phyloP scores from a whole-genome alignment of 139 green algal genomes.

The Coelastrella sp. region DNA sequence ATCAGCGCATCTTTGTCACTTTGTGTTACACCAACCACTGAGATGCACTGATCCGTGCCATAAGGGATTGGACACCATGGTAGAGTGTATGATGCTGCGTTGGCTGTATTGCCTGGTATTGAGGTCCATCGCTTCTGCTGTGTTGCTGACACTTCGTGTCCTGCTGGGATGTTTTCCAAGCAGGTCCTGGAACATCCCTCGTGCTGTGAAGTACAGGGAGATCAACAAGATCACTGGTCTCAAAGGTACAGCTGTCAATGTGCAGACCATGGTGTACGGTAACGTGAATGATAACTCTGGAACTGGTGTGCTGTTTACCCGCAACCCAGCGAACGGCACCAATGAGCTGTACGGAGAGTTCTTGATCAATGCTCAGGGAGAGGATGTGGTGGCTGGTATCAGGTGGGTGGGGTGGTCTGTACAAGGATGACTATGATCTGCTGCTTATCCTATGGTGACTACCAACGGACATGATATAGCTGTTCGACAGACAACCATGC shows the following conservation, averaged over 20 bases:
- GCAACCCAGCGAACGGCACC: constrained; percentile 81
- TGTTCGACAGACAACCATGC: too few species aligned
- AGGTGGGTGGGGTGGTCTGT: constrained; percentile 34
- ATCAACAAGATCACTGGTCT: constrained; percentile 91
- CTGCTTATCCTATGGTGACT: too few species aligned
- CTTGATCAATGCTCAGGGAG: constrained; percentile 89
- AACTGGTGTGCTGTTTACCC: constrained; percentile 92
- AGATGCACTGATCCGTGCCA: neutral
- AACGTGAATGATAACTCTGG: constrained; percentile 83
- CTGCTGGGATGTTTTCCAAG: too few species aligned
- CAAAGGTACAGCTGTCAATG: constrained; percentile 89
- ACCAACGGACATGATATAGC: too few species aligned
- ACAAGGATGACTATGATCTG: too few species aligned
- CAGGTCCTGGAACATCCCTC: constrained; percentile 79
- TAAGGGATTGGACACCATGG: neutral
- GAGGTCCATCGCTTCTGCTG: too few species aligned
- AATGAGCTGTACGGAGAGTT: constrained; percentile 90
- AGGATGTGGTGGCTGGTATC: constrained; percentile 88
- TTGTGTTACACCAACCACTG: neutral
- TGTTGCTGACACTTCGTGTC: too few species aligned
- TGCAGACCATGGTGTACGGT: constrained; percentile 93
- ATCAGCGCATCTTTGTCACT: too few species aligned
- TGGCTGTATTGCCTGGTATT: too few species aligned
- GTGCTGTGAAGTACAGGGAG: constrained; percentile 89
- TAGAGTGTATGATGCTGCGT: too few species aligned